Evolutionary conservation across 176 grass and related monocot genomes (phyloP), one percentile per base, ranked within the genome.

Genomic region (Ensete glaucum): DNA sequence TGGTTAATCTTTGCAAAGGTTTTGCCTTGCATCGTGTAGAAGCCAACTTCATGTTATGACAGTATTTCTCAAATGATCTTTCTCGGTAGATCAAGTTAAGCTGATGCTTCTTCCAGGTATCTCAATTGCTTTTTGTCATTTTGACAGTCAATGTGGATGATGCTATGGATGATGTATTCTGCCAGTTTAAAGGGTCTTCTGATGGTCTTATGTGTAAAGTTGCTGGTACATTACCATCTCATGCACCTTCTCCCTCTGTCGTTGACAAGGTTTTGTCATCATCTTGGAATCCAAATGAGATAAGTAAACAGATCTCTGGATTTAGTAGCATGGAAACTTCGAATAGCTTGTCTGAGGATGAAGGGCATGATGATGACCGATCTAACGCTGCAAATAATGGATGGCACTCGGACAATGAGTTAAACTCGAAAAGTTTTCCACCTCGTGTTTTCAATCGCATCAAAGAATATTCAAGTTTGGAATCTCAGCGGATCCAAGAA

Each of bases 161-260:
- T 88, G 90, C 93, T 23, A 90, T 96, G 90, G 90, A 96, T 78
- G 93, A 96, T 73, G 85, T 92, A 75, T 87, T 90, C 81, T 81
- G 87, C 54, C 93, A 92, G 75, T 88, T 96, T 76, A 96, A 86
- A 82, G 90, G 87, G 70, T 87, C 92, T 85, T 92, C 93, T 76
- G 87, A 90, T 83, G 87, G 89, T 70, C 78, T 88, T 62, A 77
- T 78, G 78, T 84, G 85, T 55, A 63, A 63, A 49, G 88, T 75
- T 11, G 89, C 88, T 11, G 79, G 81, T 66, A 80, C 87, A 73
- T 83, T 89, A 64, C 71, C 87, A 57, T 72, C 64, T 14, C 24
- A 68, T 58, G 67, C 83, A 67, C n/a, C 68, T 71, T 48, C 78
- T 72, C 79, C 84, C 67, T 78, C 77, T 50, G 82, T 71, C 5